Percentiles rank a stretch among this genome's conserved stretches.
phyloP scores from a whole-genome alignment of 495 filamentous ascomycete genomes.

The Talaromyces ruber region DNA sequence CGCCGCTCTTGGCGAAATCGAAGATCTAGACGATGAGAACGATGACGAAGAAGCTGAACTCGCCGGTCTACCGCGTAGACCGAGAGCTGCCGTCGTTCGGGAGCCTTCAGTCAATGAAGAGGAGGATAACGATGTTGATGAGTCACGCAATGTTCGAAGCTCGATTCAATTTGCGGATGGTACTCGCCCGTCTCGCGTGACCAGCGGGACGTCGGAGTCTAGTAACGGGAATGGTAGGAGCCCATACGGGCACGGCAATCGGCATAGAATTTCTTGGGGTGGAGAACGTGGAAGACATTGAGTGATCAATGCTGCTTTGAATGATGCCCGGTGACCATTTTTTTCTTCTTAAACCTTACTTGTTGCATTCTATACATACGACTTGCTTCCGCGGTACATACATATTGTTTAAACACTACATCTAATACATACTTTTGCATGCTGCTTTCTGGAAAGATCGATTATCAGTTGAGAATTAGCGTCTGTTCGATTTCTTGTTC shows the following conservation, averaged over 20 bases:
- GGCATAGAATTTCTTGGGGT: slow-evolving; percentile 17
- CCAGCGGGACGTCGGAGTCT: slow-evolving; percentile 5
- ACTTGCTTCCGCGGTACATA: neutral
- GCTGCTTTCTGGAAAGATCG: neutral
- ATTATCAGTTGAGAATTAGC: neutral
- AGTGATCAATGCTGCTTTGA: neutral
- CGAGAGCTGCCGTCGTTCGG: slow-evolving; percentile 9
- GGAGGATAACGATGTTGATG: slow-evolving; percentile 18
- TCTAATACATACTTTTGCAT: neutral
- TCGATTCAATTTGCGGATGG: slow-evolving; percentile 28
- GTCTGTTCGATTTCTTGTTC: slow-evolving; percentile 16
- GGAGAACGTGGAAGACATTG: slow-evolving; percentile 19
- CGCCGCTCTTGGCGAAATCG: slow-evolving; percentile 67
- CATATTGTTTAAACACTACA: neutral
- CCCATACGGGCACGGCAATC: slow-evolving; percentile 4
- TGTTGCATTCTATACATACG: neutral
- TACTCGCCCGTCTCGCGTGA: slow-evolving; percentile 11
- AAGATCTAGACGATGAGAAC: slow-evolving; percentile 51
- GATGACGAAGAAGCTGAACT: slow-evolving; percentile 43
- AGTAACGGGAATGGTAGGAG: slow-evolving; percentile 16
- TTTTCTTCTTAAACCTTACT: neutral
- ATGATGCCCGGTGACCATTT: neutral
- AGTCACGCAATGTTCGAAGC: slow-evolving; percentile 12
- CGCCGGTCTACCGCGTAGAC: neutral
- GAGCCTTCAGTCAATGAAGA: slow-evolving; percentile 24